Conservation (phyloP, 768 basidiomycete species). For the Suillus luteus region DNA sequence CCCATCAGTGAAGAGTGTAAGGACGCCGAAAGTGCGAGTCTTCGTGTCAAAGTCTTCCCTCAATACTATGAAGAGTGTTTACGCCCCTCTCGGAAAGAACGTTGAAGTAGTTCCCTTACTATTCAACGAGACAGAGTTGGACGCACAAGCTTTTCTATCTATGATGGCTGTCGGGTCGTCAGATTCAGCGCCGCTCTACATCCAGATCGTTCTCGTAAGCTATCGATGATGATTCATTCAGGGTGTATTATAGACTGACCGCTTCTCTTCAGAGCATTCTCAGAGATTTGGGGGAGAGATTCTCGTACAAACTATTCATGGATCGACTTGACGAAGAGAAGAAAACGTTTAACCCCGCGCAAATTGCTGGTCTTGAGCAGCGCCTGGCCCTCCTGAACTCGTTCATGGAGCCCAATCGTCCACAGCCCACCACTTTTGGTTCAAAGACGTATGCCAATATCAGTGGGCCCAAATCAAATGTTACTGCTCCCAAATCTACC, state of each 20-base stretch:
- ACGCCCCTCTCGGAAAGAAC: slow-evolving; percentile 44
- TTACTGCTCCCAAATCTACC: slow-evolving; percentile 1
- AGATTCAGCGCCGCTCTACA: slow-evolving; percentile 57
- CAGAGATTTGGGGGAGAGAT: slow-evolving; percentile 55
- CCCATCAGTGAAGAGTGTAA: slow-evolving; percentile 20
- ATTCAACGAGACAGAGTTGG: slow-evolving; percentile 55
- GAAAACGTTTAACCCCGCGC: slow-evolving; percentile 50
- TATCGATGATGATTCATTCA: slow-evolving; percentile 5
- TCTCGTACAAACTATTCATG: slow-evolving; percentile 47
- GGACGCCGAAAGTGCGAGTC: slow-evolving; percentile 34
- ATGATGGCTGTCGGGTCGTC: slow-evolving; percentile 64
- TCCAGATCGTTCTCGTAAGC: slow-evolving; percentile 59
- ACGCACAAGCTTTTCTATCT: slow-evolving; percentile 58
- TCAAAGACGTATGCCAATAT: neutral
- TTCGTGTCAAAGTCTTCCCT: slow-evolving; percentile 56
- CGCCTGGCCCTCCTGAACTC: slow-evolving; percentile 53
- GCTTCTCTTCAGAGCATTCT: slow-evolving; percentile 46
- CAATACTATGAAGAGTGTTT: slow-evolving; percentile 50
- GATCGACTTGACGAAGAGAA: slow-evolving; percentile 41
- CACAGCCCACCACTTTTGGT: neutral
- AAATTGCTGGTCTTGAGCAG: slow-evolving; percentile 53
- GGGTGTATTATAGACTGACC: slow-evolving; percentile 1
- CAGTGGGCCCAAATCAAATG: neutral
- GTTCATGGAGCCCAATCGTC: slow-evolving; percentile 40
- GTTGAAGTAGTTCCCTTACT: slow-evolving; percentile 49